phyloP scores from a whole-genome alignment of 768 basidiomycete species.

The Suillus clintonianus region DNA sequence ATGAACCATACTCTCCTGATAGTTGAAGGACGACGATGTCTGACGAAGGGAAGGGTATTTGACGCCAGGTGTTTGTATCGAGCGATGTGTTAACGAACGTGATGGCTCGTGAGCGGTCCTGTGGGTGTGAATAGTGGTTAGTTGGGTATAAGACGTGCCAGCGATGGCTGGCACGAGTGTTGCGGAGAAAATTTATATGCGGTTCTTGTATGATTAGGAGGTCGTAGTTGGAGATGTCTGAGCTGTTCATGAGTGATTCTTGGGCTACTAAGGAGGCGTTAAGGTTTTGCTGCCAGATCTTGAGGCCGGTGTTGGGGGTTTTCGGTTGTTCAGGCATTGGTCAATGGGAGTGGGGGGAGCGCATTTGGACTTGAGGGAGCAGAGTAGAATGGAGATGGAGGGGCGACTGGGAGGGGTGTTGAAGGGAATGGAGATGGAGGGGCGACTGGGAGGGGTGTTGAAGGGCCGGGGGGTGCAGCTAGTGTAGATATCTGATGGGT shows the following conservation, averaged over 20 bases:
- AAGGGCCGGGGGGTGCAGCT: no score
- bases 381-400: neutral
- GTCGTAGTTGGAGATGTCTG: conserved; percentile 18
- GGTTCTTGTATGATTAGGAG: conserved; percentile 42
- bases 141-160: conserved; percentile 26
- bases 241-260: neutral
- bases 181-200: conserved; percentile 23
- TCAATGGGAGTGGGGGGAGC: no score
- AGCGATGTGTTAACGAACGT: conserved; percentile 8
- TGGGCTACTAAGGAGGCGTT: neutral
- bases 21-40: conserved; percentile 33
- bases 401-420: neutral
- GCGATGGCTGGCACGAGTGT: conserved; percentile 11
- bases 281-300: conserved; percentile 3
- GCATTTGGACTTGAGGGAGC: neutral
- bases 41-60: conserved; percentile 13
- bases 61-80: conserved; percentile 1
- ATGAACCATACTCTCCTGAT: conserved; percentile 3
- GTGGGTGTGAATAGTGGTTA: conserved; percentile 5
- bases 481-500: no score
- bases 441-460: no score
- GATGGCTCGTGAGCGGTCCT: neutral
- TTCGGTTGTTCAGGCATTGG: conserved; percentile 16
- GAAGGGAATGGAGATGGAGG: no score
- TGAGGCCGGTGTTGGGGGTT: conserved; percentile 18